Conservation (phyloP, 208 protist genomes). For the Leishmania tarentolae region DNA sequence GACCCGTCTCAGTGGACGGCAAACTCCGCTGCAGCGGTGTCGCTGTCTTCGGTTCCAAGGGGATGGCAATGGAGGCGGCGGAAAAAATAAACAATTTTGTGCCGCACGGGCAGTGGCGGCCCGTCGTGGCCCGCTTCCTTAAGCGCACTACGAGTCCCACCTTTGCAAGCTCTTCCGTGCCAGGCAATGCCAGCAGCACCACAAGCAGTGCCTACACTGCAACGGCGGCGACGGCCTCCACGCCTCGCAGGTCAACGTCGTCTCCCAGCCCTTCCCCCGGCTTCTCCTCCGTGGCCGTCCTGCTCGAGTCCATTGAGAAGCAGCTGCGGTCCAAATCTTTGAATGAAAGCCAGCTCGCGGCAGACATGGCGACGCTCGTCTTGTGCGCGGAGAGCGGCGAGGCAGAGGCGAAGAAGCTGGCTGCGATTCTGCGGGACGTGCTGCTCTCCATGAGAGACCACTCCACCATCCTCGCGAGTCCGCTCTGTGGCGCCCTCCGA, state of each 20-base stretch:
- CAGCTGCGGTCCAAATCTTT: slow-evolving; percentile 28
- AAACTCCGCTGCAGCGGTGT: slow-evolving; percentile 64
- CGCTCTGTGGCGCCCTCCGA: slow-evolving; percentile 59
- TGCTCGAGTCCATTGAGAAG: slow-evolving; percentile 19
- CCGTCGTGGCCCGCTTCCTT: slow-evolving; percentile 59
- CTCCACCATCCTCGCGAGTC: slow-evolving; percentile 48
- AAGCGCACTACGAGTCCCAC: slow-evolving; percentile 6
- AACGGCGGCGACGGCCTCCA: slow-evolving; percentile 11
- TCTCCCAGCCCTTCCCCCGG: not conserved
- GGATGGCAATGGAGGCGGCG: slow-evolving; percentile 66
- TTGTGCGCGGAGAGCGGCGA: slow-evolving; percentile 43
- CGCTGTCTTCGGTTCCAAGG: slow-evolving; percentile 58
- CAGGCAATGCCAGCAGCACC: not conserved
- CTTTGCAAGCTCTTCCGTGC: not conserved
- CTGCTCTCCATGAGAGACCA: slow-evolving; percentile 46
- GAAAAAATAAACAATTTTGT: slow-evolving; percentile 70
- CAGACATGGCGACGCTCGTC: slow-evolving; percentile 47
- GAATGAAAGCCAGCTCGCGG: slow-evolving; percentile 33
- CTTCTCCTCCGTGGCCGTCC: slow-evolving; percentile 8
- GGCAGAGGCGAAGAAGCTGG: slow-evolving; percentile 40
- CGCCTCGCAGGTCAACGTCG: slow-evolving; percentile 8
- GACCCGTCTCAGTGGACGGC: slow-evolving; percentile 43
- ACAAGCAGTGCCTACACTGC: not conserved
- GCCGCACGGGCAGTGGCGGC: slow-evolving; percentile 51
- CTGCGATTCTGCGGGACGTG: slow-evolving; percentile 35